phyloP scores from a whole-genome alignment of 768 basidiomycete species.

The Auricularia heimuer region DNA sequence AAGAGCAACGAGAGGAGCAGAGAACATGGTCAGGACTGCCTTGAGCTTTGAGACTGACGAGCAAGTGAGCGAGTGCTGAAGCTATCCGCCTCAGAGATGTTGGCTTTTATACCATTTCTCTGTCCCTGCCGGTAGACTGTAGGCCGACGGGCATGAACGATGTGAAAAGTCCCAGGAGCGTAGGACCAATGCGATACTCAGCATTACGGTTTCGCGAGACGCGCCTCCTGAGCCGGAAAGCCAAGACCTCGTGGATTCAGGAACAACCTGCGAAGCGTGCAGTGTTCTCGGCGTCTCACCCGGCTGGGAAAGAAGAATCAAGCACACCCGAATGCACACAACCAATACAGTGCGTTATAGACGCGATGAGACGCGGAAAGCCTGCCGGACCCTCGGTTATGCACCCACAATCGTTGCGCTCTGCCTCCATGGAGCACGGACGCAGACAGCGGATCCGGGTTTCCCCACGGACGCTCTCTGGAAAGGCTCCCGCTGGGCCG shows the following conservation, averaged over 20 bases:
- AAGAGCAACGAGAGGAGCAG: not conserved
- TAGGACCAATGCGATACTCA: not conserved
- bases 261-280: not conserved
- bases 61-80: not conserved
- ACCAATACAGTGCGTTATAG: not conserved
- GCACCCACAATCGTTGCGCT: not conserved
- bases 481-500: not conserved
- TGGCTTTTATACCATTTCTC: not conserved
- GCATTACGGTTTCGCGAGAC: not conserved
- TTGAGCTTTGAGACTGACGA: not conserved
- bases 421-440: not conserved
- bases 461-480: not conserved
- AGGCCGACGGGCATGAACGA: not conserved
- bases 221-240: not conserved
- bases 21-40: not conserved
- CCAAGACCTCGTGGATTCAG: not conserved
- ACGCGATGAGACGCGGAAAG: not conserved
- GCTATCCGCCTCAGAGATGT: not conserved
- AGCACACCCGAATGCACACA: not conserved
- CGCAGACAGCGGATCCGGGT: not conserved
- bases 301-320: not conserved
- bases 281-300: not conserved
- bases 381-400: not conserved
- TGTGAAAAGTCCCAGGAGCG: not conserved
- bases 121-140: not conserved